Percentiles rank a stretch among this genome's conserved stretches.
phyloP scores from a whole-genome alignment of 192 early-diverging fungal species.

The Entophlyctis luteolus region DNA sequence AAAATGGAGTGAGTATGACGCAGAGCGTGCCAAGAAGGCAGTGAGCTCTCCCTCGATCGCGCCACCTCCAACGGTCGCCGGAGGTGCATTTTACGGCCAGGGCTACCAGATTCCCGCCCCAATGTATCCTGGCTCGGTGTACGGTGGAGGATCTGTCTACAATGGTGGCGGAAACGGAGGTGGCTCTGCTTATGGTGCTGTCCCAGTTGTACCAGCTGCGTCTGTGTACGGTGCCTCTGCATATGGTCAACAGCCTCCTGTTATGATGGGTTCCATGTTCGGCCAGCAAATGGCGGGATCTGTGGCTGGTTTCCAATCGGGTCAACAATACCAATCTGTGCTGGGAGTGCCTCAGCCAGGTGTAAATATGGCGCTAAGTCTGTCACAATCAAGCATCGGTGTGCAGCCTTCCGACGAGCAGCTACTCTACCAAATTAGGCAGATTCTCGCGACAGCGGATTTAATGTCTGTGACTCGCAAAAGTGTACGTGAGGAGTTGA shows the following conservation, averaged over 20 bases:
- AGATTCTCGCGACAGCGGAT: conserved; percentile 84
- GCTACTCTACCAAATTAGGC: conserved; percentile 47
- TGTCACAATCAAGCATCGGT: conserved; percentile 18
- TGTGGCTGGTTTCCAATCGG: background rate
- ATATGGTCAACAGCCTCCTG: conserved; percentile 10
- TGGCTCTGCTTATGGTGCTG: conserved; percentile 23
- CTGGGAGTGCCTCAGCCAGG: background rate
- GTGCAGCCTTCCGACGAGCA: conserved; percentile 48
- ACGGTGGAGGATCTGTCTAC: conserved; percentile 15
- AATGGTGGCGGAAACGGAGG: background rate
- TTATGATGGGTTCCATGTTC: background rate
- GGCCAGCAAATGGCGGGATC: background rate
- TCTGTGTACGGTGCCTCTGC: conserved; percentile 32
- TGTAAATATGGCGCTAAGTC: background rate
- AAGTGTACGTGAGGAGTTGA: conserved; percentile 82
- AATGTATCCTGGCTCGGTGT: conserved; percentile 24
- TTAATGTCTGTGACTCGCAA: conserved; percentile 98
- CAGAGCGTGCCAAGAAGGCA: conserved; percentile 33
- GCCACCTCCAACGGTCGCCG: conserved; percentile 2
- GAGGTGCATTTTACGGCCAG: background rate
- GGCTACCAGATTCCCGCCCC: background rate
- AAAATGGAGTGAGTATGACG: conserved; percentile 84
- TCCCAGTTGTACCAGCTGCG: background rate
- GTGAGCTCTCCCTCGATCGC: conserved; percentile 4
- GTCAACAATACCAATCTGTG: background rate